Evolutionary conservation across 495 filamentous ascomycete species (phyloP), one percentile per base, ranked within the genome.

Genomic region (Halenospora varia): DNA sequence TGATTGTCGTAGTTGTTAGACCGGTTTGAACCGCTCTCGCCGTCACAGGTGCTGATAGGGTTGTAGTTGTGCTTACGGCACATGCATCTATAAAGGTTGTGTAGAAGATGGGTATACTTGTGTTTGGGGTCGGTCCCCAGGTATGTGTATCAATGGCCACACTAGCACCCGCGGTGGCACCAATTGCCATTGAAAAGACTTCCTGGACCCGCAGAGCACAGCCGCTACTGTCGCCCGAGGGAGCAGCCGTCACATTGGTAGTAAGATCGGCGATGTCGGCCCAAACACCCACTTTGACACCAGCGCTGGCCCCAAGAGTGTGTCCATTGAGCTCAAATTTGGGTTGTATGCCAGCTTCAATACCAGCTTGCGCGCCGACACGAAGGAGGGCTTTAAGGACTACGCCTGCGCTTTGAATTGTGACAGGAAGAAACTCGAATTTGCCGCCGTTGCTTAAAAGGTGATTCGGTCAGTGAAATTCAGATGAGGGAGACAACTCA

Each of bases 381-480:
- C 71, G 75, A 1, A 84, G 66, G 10, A 75, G 51, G 0, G 75
- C 81, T 3, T 68, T 72, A 15, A 79, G 66, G 3, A 76, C 60
- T 10, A 71, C 71, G 2, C 69, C 70, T 17, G 69, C 68, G 25
- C 66, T 71, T 54, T 69, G 59, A 13, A 82, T 66, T 1, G 69
- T 75, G 11, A 82, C 75, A 3, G 81, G 80, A 13, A 84, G 73
- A 53, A 84, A 82, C 57, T 82, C 78, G 61, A 78, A 82, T n/a
- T 71, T 56, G 24, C 70, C 81, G 35, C 79, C 78, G 48, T 75
- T 75, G 20, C 57, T 60, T 24, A n/a, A 53, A 6, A 42, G 17
- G 2, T 17, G 22, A 35, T 23, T 15, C 9, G 25, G 35, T 42
- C 13, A 55, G 41, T 25, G 20, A 8, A 8, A 51, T 15, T 49